These are phyloP conservation scores for Oemleria cerasiformis DNA, from an alignment of 306 rosid species.

Conservation along the genomic window DNA sequence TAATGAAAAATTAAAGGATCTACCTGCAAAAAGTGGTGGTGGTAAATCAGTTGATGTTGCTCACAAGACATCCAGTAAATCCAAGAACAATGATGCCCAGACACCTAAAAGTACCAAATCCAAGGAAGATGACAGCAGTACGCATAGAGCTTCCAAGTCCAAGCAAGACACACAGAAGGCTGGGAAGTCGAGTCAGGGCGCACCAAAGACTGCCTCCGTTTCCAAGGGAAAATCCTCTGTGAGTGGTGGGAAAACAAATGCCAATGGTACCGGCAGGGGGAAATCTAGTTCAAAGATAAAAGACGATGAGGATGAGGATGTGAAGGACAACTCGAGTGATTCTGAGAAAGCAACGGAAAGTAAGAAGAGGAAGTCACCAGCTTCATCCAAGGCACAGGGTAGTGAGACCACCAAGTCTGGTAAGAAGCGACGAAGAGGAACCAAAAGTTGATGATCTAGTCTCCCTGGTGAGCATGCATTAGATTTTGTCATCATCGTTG, in stretches of 20 bases:
- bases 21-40: conserved; percentile 45
- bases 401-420: conserved; percentile 51
- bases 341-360: conserved; percentile 36
- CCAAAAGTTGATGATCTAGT: conserved; percentile 27
- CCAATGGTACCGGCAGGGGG: conserved; percentile 42
- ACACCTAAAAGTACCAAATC: conserved; percentile 45
- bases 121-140: conserved; percentile 52
- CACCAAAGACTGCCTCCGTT: conserved; percentile 40
- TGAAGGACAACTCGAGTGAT: conserved; percentile 36
- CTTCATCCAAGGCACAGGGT: conserved; percentile 48
- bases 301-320: conserved; percentile 44
- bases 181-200: conserved; percentile 55
- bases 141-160: conserved; percentile 47
- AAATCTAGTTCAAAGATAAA: conserved; percentile 45
- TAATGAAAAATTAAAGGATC: conserved; percentile 56
- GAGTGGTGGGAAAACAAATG: conserved; percentile 52
- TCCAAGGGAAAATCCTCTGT: conserved; percentile 53
- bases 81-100: conserved; percentile 39
- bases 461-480: conserved; percentile 12
- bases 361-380: conserved; percentile 45
- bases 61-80: conserved; percentile 43
- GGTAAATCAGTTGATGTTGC: conserved; percentile 40
- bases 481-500: conserved; percentile 35
- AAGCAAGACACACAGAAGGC: conserved; percentile 53
- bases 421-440: conserved; percentile 66